Percentiles rank a stretch among this genome's conserved stretches.
Conservation (phyloP, 331 rosid genomes). For the Telfairia occidentalis region DNA sequence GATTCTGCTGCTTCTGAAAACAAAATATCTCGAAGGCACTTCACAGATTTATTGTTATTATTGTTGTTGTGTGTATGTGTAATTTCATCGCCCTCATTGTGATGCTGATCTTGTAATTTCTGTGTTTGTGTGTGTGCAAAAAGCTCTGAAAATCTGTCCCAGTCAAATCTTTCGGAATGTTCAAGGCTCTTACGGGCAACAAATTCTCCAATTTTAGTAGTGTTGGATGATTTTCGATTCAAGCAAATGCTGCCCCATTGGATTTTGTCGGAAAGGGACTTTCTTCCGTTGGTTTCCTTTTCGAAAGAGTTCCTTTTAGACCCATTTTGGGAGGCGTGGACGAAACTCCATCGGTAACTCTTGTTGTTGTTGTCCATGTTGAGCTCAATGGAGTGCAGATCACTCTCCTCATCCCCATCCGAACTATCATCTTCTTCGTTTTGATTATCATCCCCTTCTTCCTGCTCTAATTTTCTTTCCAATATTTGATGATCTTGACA, state of each 20-base stretch:
- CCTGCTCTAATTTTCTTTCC: conserved; percentile 21
- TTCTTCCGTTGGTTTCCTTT: conserved; percentile 48
- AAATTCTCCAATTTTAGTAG: conserved; percentile 33
- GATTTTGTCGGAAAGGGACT: conserved; percentile 62
- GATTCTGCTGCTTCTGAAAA: conserved; percentile 19
- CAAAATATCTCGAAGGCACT: conserved; percentile 25
- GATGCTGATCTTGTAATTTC: too few relatives aligned
- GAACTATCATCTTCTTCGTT: conserved; percentile 33
- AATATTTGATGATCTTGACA: conserved; percentile 23
- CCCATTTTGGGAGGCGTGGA: conserved; percentile 27
- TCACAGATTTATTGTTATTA: conserved; percentile 23
- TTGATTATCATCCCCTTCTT: too few relatives aligned
- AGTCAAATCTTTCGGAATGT: conserved; percentile 28
- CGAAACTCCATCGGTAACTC: conserved; percentile 56
- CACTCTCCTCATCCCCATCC: conserved; percentile 48
- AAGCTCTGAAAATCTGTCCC: conserved; percentile 23
- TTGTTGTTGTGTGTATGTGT: too few relatives aligned
- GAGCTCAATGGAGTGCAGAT: conserved; percentile 77
- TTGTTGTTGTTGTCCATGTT: conserved; percentile 57
- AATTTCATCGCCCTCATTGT: neutral
- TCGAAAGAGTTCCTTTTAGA: conserved; percentile 44
- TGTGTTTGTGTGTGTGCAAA: too few relatives aligned
- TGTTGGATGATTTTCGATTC: conserved; percentile 37
- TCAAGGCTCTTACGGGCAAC: conserved; percentile 28
- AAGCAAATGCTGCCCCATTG: conserved; percentile 94